These are phyloP conservation scores for Mrakia hoshinonis DNA, from an alignment of 768 basidiomycete species.

Conservation along the genomic window DNA sequence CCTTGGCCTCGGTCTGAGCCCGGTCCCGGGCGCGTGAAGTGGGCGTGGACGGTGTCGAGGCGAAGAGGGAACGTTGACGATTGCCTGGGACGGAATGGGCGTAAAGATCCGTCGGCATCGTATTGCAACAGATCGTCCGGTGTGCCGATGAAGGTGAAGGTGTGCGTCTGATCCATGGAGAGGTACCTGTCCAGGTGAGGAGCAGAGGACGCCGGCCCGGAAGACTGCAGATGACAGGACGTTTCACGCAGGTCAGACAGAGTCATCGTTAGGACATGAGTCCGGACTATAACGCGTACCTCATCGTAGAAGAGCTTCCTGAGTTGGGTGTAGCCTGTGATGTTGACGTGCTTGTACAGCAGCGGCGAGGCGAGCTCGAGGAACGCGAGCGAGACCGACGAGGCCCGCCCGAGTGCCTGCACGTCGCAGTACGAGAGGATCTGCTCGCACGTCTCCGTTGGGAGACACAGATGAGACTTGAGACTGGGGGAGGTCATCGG, in stretches of 20 bases:
- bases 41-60: background rate
- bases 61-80: background rate
- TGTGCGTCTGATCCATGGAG: background rate
- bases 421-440: background rate
- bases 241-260: background rate
- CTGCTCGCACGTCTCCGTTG: background rate
- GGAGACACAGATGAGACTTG: no score
- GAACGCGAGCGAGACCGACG: background rate
- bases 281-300: background rate
- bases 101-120: no score
- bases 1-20: background rate
- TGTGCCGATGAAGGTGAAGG: background rate
- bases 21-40: background rate
- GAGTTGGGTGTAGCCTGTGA: background rate
- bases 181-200: conserved; percentile 1
- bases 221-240: background rate
- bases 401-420: background rate
- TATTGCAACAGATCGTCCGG: no score
- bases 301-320: background rate
- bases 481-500: no score
- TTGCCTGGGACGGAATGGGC: no score
- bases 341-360: background rate
- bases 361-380: background rate
- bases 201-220: background rate
- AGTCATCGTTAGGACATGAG: background rate